Base-by-base conservation (phyloP, 345 rosid species). In the Lepidium didymum region DNA sequence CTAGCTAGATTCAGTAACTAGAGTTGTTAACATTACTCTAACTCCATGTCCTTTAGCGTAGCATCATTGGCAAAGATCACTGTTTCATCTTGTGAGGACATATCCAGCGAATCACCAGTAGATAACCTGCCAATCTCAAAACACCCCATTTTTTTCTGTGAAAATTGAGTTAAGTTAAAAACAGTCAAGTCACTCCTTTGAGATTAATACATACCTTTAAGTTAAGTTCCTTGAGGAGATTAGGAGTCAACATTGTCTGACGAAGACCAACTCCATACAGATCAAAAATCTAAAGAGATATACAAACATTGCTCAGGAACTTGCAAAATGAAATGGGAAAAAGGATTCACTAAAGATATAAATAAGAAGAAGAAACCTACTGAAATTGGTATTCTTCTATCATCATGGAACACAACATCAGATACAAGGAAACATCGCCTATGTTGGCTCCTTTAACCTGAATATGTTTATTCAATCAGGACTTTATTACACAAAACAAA, bases 1-100 rank as follows among this genome's bases (percentile, higher is more conserved):
- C 58, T 63, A 36, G 41, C 51, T 64, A 55, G 51, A 57, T 18
- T 72, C 11, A 47, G 55, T 5, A 10, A 50, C 7, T 10, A 54
- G 70, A 37, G n/a, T 9, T 60, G 56, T 42, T 40, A 50, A 45
- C 19, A 44, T 21, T 10, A 51, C 35, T 10, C 69, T 88, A 94
- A 97, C 99, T 94, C 99, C 96, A 94, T 94, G 76, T 94, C 96
- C 73, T 89, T 91, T 14, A 91, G 64, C 3, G 87, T 75, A 41
- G 99, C 99, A 54, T 87, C 88, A 68, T 91, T 94, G 62, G 96
- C 87, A 6, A 66, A 69, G 49, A 91, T 86, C 18, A 86, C 56
- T 44, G 83, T 62, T 79, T 89, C 91, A 44, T 95, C 97, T 36
- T 83, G 89, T 13, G 87, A 69, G 33, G 85, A 79, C 83, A 91